Evolutionary conservation across 169 alveolate species (phyloP), one percentile per base, ranked within the genome.

Genomic region (Cryptosporidium andersoni): DNA sequence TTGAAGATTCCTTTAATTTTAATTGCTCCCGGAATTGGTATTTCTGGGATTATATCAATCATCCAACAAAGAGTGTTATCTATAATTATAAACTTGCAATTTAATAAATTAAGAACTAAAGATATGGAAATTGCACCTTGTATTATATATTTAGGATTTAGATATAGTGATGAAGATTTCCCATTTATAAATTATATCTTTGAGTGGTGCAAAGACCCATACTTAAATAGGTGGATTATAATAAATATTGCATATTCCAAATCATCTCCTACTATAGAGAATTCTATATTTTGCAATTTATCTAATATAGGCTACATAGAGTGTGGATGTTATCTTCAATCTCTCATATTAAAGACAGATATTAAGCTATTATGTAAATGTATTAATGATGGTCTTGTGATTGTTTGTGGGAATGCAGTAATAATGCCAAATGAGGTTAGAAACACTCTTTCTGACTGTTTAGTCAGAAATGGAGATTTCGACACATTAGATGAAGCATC

Each of bases 401-500:
- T 74, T 2, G 66, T 74, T 14, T 74, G 85, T 58, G 85, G 85
- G n/a, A 74, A 74, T 55, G 85, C 85, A 56, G 47, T 74, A 42
- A 40, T 68, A 34, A 74, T 74, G 85, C 85, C 85, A n/a, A 14
- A 58, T 14, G 85, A 74, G 60, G 55, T 74, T 9, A 74, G 85
- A 58, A 68, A 74, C 14, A 74, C 85, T 16, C 58, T 74, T 1
- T 64, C 85, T n/a, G 47, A 58, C 48, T 47, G 55, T 45, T 52
- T 74, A 47, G 58, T 74, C 6, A 25, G 12, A 34, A n/a, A 25
- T 16, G 63, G 63, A n/a, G 48, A 58, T 5, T 74, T 74, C 60
- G 74, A 74, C 34, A 74, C 11, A 45, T n/a, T 60, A 39, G 74
- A 74, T 5, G 85, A 74, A 37, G 55, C 85, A 14, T 36, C 55